These are phyloP conservation scores for Apiospora marii DNA, from an alignment of 2,329 filamentous ascomycete species.

Conservation along the genomic window DNA sequence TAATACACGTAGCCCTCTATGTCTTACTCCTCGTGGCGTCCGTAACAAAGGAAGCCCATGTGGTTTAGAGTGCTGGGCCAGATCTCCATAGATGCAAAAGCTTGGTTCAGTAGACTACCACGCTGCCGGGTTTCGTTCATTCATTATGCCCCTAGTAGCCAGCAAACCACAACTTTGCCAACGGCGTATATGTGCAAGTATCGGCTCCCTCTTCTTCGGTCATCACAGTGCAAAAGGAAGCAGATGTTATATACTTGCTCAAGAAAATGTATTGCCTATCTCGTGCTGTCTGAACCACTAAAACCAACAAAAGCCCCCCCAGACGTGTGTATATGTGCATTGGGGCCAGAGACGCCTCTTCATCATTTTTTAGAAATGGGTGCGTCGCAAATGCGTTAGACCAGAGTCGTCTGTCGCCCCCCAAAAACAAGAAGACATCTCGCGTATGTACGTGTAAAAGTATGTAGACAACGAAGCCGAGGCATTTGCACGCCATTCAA, in stretches of 20 bases:
- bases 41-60: slow-evolving; percentile 23
- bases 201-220: too few relatives aligned
- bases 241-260: not conserved
- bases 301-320: not conserved
- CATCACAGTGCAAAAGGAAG: not conserved
- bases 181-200: too few relatives aligned
- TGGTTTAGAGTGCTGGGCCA: not conserved
- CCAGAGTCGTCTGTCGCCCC: not conserved
- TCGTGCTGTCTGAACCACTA: slow-evolving; percentile 15
- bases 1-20: slow-evolving; percentile 17
- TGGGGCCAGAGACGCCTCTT: slow-evolving; percentile 14
- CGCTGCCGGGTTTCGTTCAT: not conserved
- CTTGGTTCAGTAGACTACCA: slow-evolving; percentile 3
- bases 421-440: slow-evolving; percentile 12
- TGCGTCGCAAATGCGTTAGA: not conserved
- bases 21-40: slow-evolving; percentile 27
- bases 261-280: slow-evolving; percentile 20
- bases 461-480: slow-evolving; percentile 19
- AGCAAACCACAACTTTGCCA: not conserved
- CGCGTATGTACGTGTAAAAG: slow-evolving; percentile 19
- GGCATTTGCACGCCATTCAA: slow-evolving; percentile 6
- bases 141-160: not conserved
- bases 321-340: slow-evolving; percentile 11
- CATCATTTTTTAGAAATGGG: slow-evolving; percentile 8
- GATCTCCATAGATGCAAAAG: not conserved